Base-by-base conservation (phyloP, 805 yeast genomes). In the Candida arabinofermentans region DNA sequence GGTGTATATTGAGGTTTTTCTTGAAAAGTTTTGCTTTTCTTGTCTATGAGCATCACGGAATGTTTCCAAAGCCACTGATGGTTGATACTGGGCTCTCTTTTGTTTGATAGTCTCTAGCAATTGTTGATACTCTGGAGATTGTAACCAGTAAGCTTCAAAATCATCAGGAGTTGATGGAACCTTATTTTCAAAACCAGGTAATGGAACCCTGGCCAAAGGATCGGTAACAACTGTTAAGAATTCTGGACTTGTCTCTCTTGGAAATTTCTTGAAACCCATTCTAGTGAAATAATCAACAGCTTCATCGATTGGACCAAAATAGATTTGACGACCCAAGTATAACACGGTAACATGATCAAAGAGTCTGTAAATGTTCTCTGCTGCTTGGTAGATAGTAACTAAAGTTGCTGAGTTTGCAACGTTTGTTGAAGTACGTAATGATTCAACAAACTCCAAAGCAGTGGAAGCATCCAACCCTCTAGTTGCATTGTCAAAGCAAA, bases 391-490 rank as follows among this genome's bases (percentile, higher is more conserved):
- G 26, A 56, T 43, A 2, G 59, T 49, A 35, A 49, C 43, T 5
- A 54, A 23, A 10, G 51, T 45, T 2, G 51, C 39, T 37, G 43
- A 39, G 6, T 43, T 27, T 4, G 44, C 35, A n/a, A 47, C 34
- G 14, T 39, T 36, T 3, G 58, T 42, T 2, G 49, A 33, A 18
- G 48, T 72, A 53, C 84, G 79, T 46, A 86, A 69, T 17, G 87
- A 82, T 47, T 77, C 70, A 31, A 83, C 71, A 54, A 79, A 86
- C 57, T 84, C 90, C 48, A 83, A 69, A 3, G 95, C 95, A 32
- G 93, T 85, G 9, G 93, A 84, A 4, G 93, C 74, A 64, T 86
- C 95, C 45, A 86, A 70, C 53, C 95, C 95, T 67, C 93, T 77
- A 5, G 95, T 86, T 5, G 91, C 83, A 56, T 86, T 86, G 67